Evolutionary conservation across 78 protist species (phyloP).

Genomic region (Guillardia theta): DNA sequence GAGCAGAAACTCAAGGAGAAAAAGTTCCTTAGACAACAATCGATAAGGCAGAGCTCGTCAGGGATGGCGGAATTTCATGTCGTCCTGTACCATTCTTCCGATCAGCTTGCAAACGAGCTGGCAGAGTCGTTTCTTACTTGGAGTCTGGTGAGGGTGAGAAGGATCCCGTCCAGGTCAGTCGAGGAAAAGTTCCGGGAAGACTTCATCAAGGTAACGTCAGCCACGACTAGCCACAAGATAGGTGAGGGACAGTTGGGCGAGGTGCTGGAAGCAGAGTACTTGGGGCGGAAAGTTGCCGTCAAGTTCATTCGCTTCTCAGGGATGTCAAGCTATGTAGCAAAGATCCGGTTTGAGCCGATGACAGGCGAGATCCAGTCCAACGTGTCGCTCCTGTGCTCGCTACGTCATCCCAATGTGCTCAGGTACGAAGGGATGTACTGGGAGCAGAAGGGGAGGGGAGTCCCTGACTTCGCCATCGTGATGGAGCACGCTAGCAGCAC

Average conservation of each 20-base stretch:
- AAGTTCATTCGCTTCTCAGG: background rate
- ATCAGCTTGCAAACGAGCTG: too few species aligned
- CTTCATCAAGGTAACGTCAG: too few species aligned
- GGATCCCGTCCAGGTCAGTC: too few species aligned
- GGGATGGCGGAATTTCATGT: too few species aligned
- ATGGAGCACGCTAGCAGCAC: background rate
- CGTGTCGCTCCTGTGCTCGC: background rate
- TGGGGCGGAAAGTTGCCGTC: background rate
- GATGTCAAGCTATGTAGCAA: background rate
- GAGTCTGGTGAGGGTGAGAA: too few species aligned
- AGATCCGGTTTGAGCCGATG: background rate
- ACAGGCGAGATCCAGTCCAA: background rate
- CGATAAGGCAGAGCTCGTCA: too few species aligned
- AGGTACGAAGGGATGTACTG: background rate
- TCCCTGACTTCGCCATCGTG: background rate
- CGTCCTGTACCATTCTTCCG: too few species aligned
- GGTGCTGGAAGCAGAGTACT: background rate
- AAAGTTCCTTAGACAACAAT: too few species aligned
- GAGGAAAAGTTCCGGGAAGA: too few species aligned
- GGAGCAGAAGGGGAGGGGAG: background rate
- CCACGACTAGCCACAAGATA: too few species aligned
- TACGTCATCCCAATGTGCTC: background rate
- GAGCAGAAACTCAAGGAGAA: too few species aligned
- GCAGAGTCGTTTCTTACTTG: too few species aligned
- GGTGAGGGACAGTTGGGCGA: background rate